Evolutionary conservation across 305 asterid species (phyloP).

Genomic region (Fraxinus latifolia): DNA sequence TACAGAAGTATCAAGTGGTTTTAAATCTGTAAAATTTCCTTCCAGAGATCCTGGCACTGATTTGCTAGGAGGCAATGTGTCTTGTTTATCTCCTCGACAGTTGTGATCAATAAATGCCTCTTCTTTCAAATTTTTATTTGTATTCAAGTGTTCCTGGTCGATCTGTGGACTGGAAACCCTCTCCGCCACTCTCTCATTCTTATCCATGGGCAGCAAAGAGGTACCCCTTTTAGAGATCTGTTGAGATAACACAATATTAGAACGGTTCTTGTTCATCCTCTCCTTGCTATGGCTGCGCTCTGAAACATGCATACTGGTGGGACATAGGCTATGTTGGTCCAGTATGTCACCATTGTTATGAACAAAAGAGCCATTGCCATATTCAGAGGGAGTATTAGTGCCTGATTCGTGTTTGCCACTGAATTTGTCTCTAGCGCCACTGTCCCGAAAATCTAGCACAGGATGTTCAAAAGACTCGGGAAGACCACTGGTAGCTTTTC

Average conservation of each 20-base stretch:
- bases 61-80: constrained; percentile 35
- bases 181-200: constrained; percentile 24
- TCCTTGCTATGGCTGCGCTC: constrained; percentile 24
- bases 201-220: constrained; percentile 31
- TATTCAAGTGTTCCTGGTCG: constrained; percentile 33
- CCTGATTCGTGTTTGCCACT: constrained; percentile 16
- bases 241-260: constrained; percentile 18
- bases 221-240: constrained; percentile 35
- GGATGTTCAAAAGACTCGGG: constrained; percentile 24
- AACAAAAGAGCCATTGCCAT: constrained; percentile 26
- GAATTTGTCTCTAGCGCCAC: constrained; percentile 23
- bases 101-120: constrained; percentile 29
- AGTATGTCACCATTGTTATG: constrained; percentile 24
- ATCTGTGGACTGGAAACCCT: constrained; percentile 28
- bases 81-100: constrained; percentile 42
- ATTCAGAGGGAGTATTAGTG: constrained; percentile 23
- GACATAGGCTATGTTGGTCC: constrained; percentile 23
- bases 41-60: constrained; percentile 36
- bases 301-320: constrained; percentile 24
- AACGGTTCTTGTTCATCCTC: constrained; percentile 22
- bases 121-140: constrained; percentile 28
- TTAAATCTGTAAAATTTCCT: constrained; percentile 37
- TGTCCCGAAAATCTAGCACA: constrained; percentile 29
- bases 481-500: constrained; percentile 23
- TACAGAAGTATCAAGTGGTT: constrained; percentile 39